These are phyloP conservation scores for Sideroxylon spinosum DNA, from an alignment of 179 eudicot genomes.

Conservation along the genomic window DNA sequence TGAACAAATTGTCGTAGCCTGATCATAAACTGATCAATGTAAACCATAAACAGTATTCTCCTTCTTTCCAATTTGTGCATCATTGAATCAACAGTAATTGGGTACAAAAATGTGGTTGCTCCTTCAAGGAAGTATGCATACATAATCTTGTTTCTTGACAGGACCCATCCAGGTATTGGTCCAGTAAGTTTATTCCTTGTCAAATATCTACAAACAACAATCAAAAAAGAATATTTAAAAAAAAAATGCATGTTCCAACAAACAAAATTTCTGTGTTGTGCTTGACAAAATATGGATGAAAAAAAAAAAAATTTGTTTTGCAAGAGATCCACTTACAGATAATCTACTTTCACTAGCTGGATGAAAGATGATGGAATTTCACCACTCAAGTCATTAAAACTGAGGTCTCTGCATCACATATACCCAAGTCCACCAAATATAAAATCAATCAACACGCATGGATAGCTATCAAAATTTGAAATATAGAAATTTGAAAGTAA, in stretches of 20 bases:
- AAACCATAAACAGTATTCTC: background rate
- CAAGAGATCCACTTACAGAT: constrained; percentile 32
- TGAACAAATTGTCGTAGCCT: background rate
- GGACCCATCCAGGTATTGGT: constrained; percentile 37
- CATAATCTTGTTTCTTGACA: constrained; percentile 35
- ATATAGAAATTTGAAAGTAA: background rate
- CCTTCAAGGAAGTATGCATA: constrained; percentile 14
- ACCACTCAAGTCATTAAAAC: constrained; percentile 47
- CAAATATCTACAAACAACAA: constrained; percentile 32
- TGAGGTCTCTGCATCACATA: constrained; percentile 41
- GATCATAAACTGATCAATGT: background rate
- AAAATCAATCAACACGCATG: background rate
- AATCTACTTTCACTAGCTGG: constrained; percentile 33
- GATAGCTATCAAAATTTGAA: no score
- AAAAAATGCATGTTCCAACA: no score
- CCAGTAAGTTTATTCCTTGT: constrained; percentile 46
- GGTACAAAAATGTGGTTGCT: background rate
- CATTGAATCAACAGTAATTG: background rate
- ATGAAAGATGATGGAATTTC: constrained; percentile 35
- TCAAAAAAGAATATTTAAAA: no score
- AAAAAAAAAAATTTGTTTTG: background rate
- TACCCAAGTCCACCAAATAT: background rate
- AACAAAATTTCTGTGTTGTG: no score
- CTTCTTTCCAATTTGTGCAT: background rate
- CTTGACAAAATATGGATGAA: no score